Evolutionary conservation across 2,329 filamentous ascomycete genomes (phyloP).

Genomic region (Colletotrichum sp.): DNA sequence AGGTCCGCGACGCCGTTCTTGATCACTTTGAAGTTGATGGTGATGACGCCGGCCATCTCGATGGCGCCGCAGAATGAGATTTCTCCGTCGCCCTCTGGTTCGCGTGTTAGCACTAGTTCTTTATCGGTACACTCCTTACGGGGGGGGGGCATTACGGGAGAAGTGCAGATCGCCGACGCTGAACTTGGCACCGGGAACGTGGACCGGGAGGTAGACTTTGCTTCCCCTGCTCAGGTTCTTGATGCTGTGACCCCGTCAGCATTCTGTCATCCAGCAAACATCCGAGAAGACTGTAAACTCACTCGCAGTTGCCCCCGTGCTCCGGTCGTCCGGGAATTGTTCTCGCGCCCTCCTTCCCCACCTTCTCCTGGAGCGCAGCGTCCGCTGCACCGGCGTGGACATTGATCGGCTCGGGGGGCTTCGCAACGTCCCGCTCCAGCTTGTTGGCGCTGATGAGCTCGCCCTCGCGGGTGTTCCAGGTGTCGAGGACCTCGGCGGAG

Average conservation of each 20-base stretch:
- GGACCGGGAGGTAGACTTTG: conserved; percentile 87
- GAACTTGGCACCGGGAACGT: conserved; percentile 87
- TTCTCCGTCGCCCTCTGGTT: conserved; percentile 80
- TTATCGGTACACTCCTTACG: too few species aligned
- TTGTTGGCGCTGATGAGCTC: conserved; percentile 76
- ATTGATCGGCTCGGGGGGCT: conserved; percentile 75
- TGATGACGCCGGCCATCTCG: conserved; percentile 92
- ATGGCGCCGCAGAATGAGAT: conserved; percentile 91
- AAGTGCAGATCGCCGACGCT: conserved; percentile 90
- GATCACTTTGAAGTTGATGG: conserved; percentile 87
- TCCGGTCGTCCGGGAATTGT: conserved; percentile 87
- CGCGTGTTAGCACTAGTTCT: background rate
- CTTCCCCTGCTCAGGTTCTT: conserved; percentile 82
- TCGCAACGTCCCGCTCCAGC: conserved; percentile 74
- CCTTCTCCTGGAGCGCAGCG: conserved; percentile 63
- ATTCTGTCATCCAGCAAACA: background rate
- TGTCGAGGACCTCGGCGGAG: conserved; percentile 75
- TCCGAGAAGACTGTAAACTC: conserved; percentile 10
- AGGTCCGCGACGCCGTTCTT: conserved; percentile 79
- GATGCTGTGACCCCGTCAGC: conserved; percentile 49
- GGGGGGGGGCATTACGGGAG: conserved; percentile 53
- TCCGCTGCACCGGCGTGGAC: conserved; percentile 74
- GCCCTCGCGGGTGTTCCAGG: conserved; percentile 84
- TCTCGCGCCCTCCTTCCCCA: conserved; percentile 79
- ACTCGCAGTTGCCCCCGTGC: conserved; percentile 87